Percentiles rank a stretch among this genome's conserved stretches.
Evolutionary conservation across 345 rosid species (phyloP).

Genomic region (Pseudoturritis turrita): DNA sequence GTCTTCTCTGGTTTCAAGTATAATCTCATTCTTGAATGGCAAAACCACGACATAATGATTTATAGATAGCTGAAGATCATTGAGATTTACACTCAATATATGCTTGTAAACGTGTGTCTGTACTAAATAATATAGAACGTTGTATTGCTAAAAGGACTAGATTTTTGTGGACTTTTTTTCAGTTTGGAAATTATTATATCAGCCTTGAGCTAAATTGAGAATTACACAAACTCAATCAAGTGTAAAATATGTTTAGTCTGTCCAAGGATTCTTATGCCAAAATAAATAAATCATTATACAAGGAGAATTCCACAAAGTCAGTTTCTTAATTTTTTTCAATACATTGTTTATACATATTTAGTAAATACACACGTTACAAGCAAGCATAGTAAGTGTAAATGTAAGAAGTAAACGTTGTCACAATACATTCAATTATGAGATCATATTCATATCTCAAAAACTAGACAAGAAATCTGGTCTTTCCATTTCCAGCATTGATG

Average conservation of each 20-base stretch:
- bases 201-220: background rate
- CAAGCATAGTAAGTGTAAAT: background rate
- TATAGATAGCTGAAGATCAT: background rate
- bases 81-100: background rate
- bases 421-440: background rate
- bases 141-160: background rate
- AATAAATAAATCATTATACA: background rate
- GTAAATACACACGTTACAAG: background rate
- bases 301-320: background rate
- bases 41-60: background rate
- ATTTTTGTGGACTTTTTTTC: background rate
- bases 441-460: background rate
- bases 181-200: background rate
- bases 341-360: background rate
- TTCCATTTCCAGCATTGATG: background rate
- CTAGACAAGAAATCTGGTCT: background rate
- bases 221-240: background rate
- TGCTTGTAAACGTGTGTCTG: background rate
- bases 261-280: no score
- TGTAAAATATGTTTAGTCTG: no score
- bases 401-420: background rate
- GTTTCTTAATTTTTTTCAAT: no score
- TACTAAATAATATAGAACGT: background rate
- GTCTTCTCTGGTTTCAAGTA: background rate
- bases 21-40: background rate